Evolutionary conservation across 2,329 filamentous ascomycete genomes (phyloP).

Genomic region (Botryotinia globosa): DNA sequence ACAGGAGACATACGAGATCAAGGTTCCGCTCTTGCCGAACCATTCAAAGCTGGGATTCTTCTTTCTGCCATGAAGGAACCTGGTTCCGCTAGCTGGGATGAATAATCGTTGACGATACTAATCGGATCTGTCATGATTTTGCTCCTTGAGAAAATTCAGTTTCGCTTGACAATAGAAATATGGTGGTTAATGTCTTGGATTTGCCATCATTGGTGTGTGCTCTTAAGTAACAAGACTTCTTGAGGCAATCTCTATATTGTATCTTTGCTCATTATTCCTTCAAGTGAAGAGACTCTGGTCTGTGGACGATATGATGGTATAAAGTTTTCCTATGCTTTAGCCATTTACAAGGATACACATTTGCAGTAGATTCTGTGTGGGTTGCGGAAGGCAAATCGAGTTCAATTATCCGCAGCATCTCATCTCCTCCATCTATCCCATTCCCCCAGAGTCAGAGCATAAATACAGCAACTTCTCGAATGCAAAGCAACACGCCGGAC

Average conservation of each 20-base stretch:
- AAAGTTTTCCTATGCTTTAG: background rate
- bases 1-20: background rate
- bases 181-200: constrained; percentile 33
- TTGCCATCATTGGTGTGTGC: constrained; percentile 30
- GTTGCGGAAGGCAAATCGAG: background rate
- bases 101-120: background rate
- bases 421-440: background rate
- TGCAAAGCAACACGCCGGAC: background rate
- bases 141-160: constrained; percentile 5
- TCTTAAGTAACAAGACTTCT: background rate
- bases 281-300: background rate
- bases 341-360: background rate
- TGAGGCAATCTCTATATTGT: background rate
- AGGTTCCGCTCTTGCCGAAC: background rate
- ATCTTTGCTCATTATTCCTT: background rate
- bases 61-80: background rate
- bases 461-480: background rate
- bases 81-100: background rate
- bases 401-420: background rate
- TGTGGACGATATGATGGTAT: too few species aligned
- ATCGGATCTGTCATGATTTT: constrained; percentile 6
- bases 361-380: background rate
- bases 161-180: constrained; percentile 25
- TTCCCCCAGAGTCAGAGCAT: background rate
- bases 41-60: background rate